These are phyloP conservation scores for Ustilago sp. DNA, from an alignment of 1,284 basidiomycete species.

Conservation along the genomic window DNA sequence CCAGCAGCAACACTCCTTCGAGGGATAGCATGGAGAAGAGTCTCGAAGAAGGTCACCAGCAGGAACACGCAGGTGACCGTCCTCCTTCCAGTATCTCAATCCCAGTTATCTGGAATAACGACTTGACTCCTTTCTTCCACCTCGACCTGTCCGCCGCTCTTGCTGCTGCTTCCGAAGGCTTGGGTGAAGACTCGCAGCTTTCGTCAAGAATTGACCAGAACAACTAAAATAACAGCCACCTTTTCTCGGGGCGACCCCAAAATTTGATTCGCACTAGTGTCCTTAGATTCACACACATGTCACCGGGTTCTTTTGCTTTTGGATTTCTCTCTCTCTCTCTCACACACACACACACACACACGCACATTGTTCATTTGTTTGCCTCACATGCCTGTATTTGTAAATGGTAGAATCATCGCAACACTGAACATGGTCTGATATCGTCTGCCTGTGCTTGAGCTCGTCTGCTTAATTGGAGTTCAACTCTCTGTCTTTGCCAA, in stretches of 20 bases:
- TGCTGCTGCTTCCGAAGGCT: constrained; percentile 73
- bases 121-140: constrained; percentile 84
- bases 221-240: neutral
- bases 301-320: neutral
- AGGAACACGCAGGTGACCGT: constrained; percentile 3
- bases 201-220: constrained; percentile 27
- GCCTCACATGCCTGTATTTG: constrained; percentile 18
- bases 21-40: constrained; percentile 34
- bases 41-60: constrained; percentile 21
- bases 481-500: no score
- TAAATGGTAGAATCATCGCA: neutral
- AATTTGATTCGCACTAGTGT: neutral
- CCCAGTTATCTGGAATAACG: constrained; percentile 69
- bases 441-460: no score
- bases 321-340: neutral
- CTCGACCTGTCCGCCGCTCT: constrained; percentile 82
- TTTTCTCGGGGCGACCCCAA: neutral
- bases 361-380: neutral
- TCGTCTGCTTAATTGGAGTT: no score
- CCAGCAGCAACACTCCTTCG: constrained; percentile 13
- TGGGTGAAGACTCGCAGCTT: constrained; percentile 32
- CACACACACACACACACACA: neutral
- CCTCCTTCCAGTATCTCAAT: constrained; percentile 48
- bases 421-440: no score
- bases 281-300: neutral